A percentile compares a stretch with the other conserved stretches of the same genome.
These are phyloP conservation scores for Hirsutella minnesotensis DNA, from an alignment of 2,329 filamentous ascomycete species.

Conservation along the genomic window DNA sequence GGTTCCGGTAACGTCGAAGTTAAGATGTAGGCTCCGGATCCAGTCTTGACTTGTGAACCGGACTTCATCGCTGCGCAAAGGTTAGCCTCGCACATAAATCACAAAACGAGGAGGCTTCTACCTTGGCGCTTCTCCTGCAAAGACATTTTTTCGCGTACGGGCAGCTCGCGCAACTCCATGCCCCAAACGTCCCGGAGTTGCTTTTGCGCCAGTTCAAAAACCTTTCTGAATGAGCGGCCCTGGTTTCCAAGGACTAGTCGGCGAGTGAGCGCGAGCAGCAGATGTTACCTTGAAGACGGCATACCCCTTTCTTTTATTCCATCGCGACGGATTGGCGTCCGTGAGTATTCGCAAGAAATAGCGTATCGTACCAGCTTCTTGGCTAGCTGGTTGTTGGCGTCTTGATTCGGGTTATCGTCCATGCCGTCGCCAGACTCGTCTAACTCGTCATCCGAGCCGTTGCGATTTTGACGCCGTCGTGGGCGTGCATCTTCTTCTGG, in stretches of 20 bases:
- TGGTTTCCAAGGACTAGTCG: constrained; percentile 58
- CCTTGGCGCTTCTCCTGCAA: constrained; percentile 67
- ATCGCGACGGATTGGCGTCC: constrained; percentile 46
- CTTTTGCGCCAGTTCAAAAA: constrained; percentile 68
- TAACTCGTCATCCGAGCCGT: constrained; percentile 18
- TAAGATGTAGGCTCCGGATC: constrained; percentile 66
- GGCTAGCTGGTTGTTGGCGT: constrained; percentile 38
- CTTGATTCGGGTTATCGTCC: constrained; percentile 17
- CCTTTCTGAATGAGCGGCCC: constrained; percentile 57
- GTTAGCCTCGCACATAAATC: constrained; percentile 3
- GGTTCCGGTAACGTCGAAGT: constrained; percentile 56
- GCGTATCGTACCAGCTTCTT: constrained; percentile 61
- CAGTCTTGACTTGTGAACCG: constrained; percentile 39
- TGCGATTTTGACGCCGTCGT: constrained; percentile 17
- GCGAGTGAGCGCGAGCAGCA: constrained; percentile 4
- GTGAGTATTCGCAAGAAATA: constrained; percentile 52
- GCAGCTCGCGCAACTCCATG: constrained; percentile 85
- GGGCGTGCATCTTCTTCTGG: constrained; percentile 19
- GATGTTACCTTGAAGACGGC: accelerated
- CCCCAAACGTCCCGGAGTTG: constrained; percentile 65
- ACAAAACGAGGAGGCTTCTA: constrained; percentile 17
- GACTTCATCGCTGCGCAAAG: constrained; percentile 24
- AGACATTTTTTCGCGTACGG: constrained; percentile 68
- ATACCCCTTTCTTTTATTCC: constrained; percentile 53
- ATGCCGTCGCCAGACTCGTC: constrained; percentile 27